A percentile compares a stretch with the other conserved stretches of the same genome.
Evolutionary conservation across 108 stramenopile genomes (phyloP).

Genomic region (Fistulifera solaris): DNA sequence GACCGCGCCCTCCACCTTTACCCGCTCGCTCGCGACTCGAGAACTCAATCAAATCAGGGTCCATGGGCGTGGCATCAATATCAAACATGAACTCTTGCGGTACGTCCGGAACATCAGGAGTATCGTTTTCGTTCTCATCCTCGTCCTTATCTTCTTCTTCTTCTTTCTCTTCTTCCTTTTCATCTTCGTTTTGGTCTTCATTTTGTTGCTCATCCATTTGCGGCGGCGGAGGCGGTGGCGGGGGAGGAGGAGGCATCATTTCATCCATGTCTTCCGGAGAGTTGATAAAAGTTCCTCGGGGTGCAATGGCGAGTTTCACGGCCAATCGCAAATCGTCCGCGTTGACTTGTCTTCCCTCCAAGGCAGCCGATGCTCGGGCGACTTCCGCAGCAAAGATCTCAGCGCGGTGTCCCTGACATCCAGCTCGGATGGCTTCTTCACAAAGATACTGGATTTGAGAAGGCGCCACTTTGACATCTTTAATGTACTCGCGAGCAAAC

Average conservation of each 20-base stretch:
- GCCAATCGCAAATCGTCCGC: slow-evolving; percentile 81
- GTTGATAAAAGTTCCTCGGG: slow-evolving; percentile 88
- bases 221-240: slow-evolving; percentile 86
- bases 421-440: slow-evolving; percentile 91
- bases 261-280: slow-evolving; percentile 75
- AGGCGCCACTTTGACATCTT: slow-evolving; percentile 63
- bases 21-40: slow-evolving; percentile 66
- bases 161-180: slow-evolving; percentile 78
- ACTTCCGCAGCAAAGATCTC: slow-evolving; percentile 93
- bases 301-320: slow-evolving; percentile 93
- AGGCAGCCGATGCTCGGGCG: slow-evolving; percentile 83
- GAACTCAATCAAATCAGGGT: slow-evolving; percentile 90
- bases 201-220: slow-evolving; percentile 74
- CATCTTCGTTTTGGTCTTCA: slow-evolving; percentile 71
- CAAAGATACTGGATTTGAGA: slow-evolving; percentile 94
- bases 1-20: slow-evolving; percentile 91
- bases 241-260: slow-evolving; percentile 83
- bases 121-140: slow-evolving; percentile 49
- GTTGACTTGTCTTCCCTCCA: slow-evolving; percentile 85
- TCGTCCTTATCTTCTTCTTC: slow-evolving; percentile 64
- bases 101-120: slow-evolving; percentile 78
- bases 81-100: slow-evolving; percentile 99
- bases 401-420: slow-evolving; percentile 94
- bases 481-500: slow-evolving; percentile 88
- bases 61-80: slow-evolving; percentile 89